Percentiles rank a stretch among this genome's conserved stretches.
Evolutionary conservation across 495 filamentous ascomycete genomes (phyloP).

Genomic region (Aspergillus leporis): DNA sequence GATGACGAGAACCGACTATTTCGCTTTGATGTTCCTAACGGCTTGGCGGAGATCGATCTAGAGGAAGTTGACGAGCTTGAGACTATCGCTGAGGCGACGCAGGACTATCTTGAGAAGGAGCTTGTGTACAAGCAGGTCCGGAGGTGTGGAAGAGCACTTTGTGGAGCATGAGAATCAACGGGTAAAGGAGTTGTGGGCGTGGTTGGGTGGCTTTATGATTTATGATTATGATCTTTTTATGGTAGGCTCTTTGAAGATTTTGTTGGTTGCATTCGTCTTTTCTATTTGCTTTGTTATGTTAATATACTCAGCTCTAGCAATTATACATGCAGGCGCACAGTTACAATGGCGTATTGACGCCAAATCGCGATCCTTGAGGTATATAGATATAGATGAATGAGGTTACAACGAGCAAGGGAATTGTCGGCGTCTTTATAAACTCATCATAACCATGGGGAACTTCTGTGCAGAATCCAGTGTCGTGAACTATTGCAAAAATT

Average conservation of each 20-base stretch:
- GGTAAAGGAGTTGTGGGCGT: background rate
- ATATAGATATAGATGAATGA: too few relatives aligned
- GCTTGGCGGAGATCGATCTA: slow-evolving; percentile 43
- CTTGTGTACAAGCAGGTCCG: slow-evolving; percentile 39
- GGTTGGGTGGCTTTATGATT: background rate
- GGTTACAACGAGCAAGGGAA: too few relatives aligned
- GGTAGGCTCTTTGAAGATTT: background rate
- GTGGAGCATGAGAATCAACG: background rate
- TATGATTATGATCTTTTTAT: background rate
- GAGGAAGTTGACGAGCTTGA: slow-evolving; percentile 39
- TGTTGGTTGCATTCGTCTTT: background rate
- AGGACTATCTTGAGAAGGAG: slow-evolving; percentile 37
- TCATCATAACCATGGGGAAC: too few relatives aligned
- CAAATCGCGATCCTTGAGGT: too few relatives aligned
- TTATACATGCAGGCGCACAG: background rate
- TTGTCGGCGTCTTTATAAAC: too few relatives aligned
- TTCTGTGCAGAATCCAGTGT: too few relatives aligned
- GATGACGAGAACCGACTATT: slow-evolving; percentile 37
- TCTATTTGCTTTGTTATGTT: background rate
- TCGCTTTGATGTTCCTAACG: slow-evolving; percentile 48
- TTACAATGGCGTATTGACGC: too few relatives aligned
- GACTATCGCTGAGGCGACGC: slow-evolving; percentile 41
- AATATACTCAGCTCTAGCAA: background rate
- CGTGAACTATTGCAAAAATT: too few relatives aligned
- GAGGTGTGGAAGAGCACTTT: slow-evolving; percentile 29